A percentile compares a stretch with the other conserved stretches of the same genome.
Evolutionary conservation across 108 stramenopile genomes (phyloP).

Genomic region (Poteriospumella lacustris): DNA sequence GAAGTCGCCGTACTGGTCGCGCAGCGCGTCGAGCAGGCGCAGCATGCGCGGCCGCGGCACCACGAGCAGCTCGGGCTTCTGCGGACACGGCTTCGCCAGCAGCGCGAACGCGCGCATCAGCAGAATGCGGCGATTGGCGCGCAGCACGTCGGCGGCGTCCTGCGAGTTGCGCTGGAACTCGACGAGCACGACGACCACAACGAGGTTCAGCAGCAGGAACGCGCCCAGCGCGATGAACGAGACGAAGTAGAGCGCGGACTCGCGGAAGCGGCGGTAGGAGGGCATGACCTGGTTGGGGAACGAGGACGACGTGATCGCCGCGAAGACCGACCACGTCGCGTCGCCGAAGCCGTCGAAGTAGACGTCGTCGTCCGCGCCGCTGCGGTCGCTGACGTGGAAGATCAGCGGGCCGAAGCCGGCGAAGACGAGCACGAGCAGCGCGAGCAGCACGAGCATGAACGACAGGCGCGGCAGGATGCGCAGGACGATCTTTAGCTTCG

Average conservation of each 20-base stretch:
- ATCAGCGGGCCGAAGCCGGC: neutral
- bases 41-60: neutral
- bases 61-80: neutral
- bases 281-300: conserved; percentile 27
- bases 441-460: neutral
- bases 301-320: conserved; percentile 14
- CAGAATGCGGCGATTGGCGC: neutral
- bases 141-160: neutral
- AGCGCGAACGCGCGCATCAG: conserved; percentile 1
- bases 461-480: neutral
- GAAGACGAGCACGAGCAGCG: neutral
- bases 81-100: neutral
- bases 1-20: conserved; percentile 9
- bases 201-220: neutral
- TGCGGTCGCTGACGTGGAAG: neutral
- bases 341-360: conserved; percentile 4
- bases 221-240: neutral
- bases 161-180: neutral
- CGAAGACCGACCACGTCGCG: conserved; percentile 9
- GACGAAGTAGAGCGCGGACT: neutral
- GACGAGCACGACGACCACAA: conserved; percentile 18
- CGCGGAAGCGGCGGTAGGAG: neutral
- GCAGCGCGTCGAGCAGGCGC: neutral
- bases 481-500: neutral
- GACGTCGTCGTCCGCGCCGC: neutral